Base-by-base conservation (phyloP, 2,329 filamentous ascomycete species). In the Aspergillus ochraceoroseus region DNA sequence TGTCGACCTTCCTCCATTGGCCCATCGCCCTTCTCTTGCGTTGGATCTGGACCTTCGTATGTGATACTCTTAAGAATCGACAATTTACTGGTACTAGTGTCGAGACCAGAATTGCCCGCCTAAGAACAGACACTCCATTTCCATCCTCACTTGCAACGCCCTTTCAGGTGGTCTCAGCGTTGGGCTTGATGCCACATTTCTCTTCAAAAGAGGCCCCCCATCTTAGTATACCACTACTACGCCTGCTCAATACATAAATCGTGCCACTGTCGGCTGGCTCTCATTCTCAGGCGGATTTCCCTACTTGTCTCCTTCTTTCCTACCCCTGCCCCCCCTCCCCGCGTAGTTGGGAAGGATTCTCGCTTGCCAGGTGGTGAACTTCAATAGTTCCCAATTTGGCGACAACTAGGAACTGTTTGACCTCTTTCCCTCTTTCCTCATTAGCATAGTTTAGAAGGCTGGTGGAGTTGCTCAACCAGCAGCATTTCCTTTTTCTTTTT, bases 1-100 rank as follows among this genome's bases (percentile, higher is more conserved):
- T 32, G 37, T 12, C 15, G 22, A 20, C 27, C 41, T n/a, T n/a
- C n/a, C n/a, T 44, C 46, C 29, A 49, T 54, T 49, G 48, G 46
- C 28, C 28, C 39, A 43, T 43, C 37, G 43, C 43, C 46, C 31
- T 31, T 27, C 36, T n/a, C n/a, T n/a, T n/a, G n/a, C n/a, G n/a
- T n/a, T 44, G 38, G 27, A 43, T 29, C 37, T 44, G 32, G 20
- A 22, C 32, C 43, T 32, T 34, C 33, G 36, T 36, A 29, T 19
- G 30, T 47, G 44, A 41, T 42, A 41, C 32, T 22, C 36, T 28
- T n/a, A 23, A 38, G 32, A 28, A 38, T 19, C 33, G 19, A 44
- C 32, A 25, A 41, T 41, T 39, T 13, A 25, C 19, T 28, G 13
- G 5, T 5, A 22, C 9, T 22, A 29, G 14, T 25, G 31, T 20